Evolutionary conservation across 2,329 filamentous ascomycete species (phyloP), one percentile per base, ranked within the genome.

Genomic region (Berkeleyomyces rouxiae): DNA sequence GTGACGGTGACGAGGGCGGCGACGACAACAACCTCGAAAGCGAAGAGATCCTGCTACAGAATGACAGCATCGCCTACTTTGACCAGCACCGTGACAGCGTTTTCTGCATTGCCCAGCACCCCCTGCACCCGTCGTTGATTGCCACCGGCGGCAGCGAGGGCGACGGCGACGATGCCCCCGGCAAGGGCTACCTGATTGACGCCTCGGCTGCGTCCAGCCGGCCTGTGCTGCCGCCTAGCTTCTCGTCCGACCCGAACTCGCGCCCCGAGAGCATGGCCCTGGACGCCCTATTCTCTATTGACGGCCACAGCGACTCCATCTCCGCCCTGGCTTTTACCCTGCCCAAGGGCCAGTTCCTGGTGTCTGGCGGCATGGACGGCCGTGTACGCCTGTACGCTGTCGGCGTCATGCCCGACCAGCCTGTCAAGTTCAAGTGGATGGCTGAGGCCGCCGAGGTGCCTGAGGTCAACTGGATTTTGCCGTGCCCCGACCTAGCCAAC

Each of bases 51-150:
- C 76, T 82, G 49, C 79, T 97, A 5, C 83, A 93, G 66, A 99
- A 97, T 78, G 92, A 99, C 78, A 95, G 90, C 67, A 79, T 86
- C 67, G 92, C 90, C 65, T 92, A 95, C 77, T 96, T 97, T 71
- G 93, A 97, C 77, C 74, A 76, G 43, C 90, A 96, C 77, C 87
- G 84, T 68, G 90, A 96, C 79, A 91, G 87, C 65, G 87, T 99
- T 70, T 99, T 96, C 77, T 84, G 88, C 74, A 93, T 99, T 72
- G 90, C 92, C 16, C 90, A 96, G 72, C 93, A 99, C 72, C 93
- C 93, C 3, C 77, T 84, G 5, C 80, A 87, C 70, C 83, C 86
- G 4, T 79, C 84, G 23, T 84, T 97, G 65, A 79, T 97, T 65
- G 87, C 91, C 3, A 96, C 93, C 0, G 93, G 93, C 65, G 93